phyloP scores from a whole-genome alignment of 1,284 basidiomycete genomes.

The Exobasidium cylindrosporum region DNA sequence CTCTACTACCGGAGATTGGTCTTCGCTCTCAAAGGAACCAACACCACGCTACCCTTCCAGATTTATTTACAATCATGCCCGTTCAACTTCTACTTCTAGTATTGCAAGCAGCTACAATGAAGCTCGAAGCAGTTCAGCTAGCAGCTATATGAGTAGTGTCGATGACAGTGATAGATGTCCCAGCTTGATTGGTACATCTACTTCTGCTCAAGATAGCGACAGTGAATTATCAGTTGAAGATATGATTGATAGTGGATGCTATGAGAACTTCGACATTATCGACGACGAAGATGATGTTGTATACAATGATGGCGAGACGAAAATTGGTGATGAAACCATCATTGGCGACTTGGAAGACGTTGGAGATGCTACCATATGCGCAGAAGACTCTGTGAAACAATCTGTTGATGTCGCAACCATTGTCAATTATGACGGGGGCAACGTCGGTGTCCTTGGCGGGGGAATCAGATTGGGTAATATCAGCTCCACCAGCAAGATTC shows the following conservation, averaged over 20 bases:
- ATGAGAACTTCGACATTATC: constrained; percentile 17
- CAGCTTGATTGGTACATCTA: constrained; percentile 18
- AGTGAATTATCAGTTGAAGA: constrained; percentile 11
- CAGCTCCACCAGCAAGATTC: background rate
- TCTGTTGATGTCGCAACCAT: background rate
- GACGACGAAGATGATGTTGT: background rate
- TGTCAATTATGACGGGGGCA: constrained; percentile 45
- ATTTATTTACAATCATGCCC: background rate
- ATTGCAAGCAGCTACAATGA: background rate
- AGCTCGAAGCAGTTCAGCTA: constrained; percentile 21
- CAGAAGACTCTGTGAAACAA: background rate
- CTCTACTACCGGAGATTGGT: background rate
- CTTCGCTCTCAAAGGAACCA: background rate
- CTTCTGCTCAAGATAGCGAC: constrained; percentile 25
- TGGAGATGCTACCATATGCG: constrained; percentile 13
- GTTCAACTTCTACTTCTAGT: background rate
- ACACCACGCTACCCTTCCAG: background rate
- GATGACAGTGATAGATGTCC: constrained; percentile 9
- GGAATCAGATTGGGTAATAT: constrained; percentile 36
- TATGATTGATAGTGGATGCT: constrained; percentile 5
- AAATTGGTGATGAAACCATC: constrained; percentile 29
- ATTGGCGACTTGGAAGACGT: constrained; percentile 11
- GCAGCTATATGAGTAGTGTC: constrained; percentile 23
- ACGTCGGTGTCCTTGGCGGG: constrained; percentile 45
- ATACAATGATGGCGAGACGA: constrained; percentile 17